Conservation (phyloP, 2,329 filamentous ascomycete species). For the Scedosporium minutisporum region DNA sequence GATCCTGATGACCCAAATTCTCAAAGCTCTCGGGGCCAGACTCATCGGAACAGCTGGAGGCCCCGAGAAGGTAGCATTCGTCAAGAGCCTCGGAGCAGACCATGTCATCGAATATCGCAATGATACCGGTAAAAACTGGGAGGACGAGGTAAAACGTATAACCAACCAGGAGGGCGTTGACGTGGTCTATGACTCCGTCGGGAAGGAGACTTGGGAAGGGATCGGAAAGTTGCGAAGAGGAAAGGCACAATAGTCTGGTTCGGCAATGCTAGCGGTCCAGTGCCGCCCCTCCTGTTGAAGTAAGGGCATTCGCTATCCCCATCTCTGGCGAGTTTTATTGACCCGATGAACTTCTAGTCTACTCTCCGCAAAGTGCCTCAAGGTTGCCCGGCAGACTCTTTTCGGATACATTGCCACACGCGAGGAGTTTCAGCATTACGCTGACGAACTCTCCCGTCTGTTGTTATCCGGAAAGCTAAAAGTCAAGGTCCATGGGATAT, state of each 20-base stretch:
- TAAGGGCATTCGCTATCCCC: background rate
- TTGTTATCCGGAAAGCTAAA: background rate
- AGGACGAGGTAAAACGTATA: background rate
- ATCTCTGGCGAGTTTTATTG: background rate
- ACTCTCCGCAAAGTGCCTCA: background rate
- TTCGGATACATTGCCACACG: background rate
- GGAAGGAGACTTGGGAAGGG: background rate
- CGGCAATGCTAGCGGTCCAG: background rate
- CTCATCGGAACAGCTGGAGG: slow-evolving; percentile 32
- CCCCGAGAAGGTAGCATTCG: slow-evolving; percentile 30
- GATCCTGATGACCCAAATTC: slow-evolving; percentile 29
- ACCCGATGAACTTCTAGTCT: background rate
- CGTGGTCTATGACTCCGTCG: background rate
- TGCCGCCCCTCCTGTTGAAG: background rate
- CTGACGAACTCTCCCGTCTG: background rate
- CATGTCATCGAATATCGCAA: slow-evolving; percentile 32
- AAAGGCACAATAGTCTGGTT: background rate
- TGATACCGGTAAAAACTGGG: background rate
- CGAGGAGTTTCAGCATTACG: background rate
- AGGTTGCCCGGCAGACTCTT: background rate
- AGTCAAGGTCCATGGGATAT: background rate
- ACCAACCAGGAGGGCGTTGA: background rate
- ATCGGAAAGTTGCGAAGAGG: background rate
- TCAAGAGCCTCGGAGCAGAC: slow-evolving; percentile 32
- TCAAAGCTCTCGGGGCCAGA: slow-evolving; percentile 29